Evolutionary conservation across 2,329 filamentous ascomycete species (phyloP).

Genomic region (Phialophora verrucosa): DNA sequence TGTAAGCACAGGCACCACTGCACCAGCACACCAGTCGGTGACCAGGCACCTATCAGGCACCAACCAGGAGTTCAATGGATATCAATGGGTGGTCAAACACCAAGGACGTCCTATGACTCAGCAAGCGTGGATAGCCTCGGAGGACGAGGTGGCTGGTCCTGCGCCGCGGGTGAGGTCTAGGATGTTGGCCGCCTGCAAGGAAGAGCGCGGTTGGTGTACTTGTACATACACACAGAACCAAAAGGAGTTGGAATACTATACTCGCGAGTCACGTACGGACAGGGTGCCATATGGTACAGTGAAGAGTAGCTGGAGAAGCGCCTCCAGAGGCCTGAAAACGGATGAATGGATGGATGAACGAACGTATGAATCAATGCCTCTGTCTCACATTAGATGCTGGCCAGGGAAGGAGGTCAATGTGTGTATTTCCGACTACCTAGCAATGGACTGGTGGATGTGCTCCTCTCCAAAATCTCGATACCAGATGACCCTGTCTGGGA

Average conservation of each 20-base stretch:
- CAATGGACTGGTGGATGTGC: background rate
- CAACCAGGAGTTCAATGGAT: too few relatives aligned
- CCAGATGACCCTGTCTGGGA: background rate
- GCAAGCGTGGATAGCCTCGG: background rate
- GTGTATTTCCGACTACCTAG: conserved; percentile 4
- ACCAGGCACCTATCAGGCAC: too few relatives aligned
- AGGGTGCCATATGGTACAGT: background rate
- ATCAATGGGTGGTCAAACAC: background rate
- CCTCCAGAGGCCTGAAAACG: background rate
- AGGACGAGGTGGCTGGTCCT: background rate
- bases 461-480: conserved; percentile 4
- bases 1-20: background rate
- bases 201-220: background rate
- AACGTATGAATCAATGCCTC: too few relatives aligned
- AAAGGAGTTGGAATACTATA: background rate
- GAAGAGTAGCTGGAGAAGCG: too few relatives aligned
- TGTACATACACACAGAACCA: background rate
- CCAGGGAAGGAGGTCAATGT: background rate
- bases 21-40: too few relatives aligned
- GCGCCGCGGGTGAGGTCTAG: background rate
- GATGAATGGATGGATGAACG: background rate
- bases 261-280: background rate
- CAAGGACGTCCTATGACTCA: background rate
- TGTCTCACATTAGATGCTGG: background rate
- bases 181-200: background rate